Base-by-base conservation (phyloP, 495 filamentous ascomycete species). In the Podospora australis region DNA sequence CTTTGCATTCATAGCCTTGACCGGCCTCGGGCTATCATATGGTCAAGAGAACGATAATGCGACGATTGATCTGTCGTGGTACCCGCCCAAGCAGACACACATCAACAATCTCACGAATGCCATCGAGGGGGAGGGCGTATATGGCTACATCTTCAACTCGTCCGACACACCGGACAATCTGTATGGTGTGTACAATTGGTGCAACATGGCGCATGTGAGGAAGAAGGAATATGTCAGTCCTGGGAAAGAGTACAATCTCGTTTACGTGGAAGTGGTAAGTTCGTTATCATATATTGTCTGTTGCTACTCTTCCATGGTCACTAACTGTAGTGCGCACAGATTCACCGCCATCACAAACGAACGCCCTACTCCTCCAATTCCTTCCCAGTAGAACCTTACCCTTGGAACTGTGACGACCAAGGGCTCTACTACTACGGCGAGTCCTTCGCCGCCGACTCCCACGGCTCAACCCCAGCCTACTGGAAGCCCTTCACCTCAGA, bases 171-270 rank as follows among this genome's bases (percentile, higher is more conserved):
- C 78, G 0, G 60, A 60, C 16, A 60, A 59, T 11, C 47, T 67
- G 25, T 80, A 79, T 56, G 76, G 79, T 11, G 65, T 64, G 19
- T 86, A 86, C 64, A 82, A 86, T 56, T 88, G 78, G 75, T 87
- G 84, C 60, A 84, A 87, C 54, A 87, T 86, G 83, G 84, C 84
- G 10, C 84, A 87, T 64, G 78, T 83, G n/a, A 70, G 81, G 10
- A 53, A 44, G 36, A 54, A 55, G 3, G 78, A 82, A 50, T 88
- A 87, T 54, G 58, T 69, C 16, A 67, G 60, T 34, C 68, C 74
- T 35, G 29, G 59, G 17, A 46, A 54, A 4, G 70, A 66, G 24
- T 85, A 78, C 55, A 63, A 75, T 46, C 67, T 88, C 26, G 63
- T 70, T 53, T 86, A 86, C 53, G 82, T 87, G 7, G 83, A 88